Evolutionary conservation across 2,329 filamentous ascomycete genomes (phyloP).

Genomic region (Fusarium sp.): DNA sequence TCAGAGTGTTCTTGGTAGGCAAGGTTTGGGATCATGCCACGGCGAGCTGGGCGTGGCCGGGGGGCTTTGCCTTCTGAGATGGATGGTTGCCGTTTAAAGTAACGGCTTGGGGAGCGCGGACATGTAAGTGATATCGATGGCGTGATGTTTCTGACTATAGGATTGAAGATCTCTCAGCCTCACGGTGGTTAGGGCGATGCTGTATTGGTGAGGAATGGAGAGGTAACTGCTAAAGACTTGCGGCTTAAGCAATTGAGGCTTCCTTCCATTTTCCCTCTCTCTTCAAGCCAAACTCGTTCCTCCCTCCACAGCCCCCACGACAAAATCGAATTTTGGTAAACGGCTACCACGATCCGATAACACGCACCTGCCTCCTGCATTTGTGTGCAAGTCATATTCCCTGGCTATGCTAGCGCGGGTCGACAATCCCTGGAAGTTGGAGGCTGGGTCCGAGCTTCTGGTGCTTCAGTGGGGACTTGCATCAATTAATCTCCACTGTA

Average conservation of each 20-base stretch:
- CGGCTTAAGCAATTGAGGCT: background rate
- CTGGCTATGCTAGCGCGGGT: constrained; percentile 25
- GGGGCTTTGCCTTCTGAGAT: constrained; percentile 14
- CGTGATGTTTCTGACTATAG: constrained; percentile 28
- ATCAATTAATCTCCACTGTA: constrained; percentile 24
- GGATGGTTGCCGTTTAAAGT: constrained; percentile 21
- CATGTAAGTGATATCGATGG: constrained; percentile 21
- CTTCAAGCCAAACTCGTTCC: constrained; percentile 3
- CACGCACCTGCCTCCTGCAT: constrained; percentile 36
- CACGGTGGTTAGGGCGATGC: background rate
- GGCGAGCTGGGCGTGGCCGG: constrained; percentile 30
- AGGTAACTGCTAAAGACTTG: background rate
- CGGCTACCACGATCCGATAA: constrained; percentile 32
- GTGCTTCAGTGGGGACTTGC: constrained; percentile 25
- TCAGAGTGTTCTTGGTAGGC: constrained; percentile 38
- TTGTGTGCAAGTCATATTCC: constrained; percentile 38
- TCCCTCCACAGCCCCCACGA: constrained; percentile 21
- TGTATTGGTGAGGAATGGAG: background rate
- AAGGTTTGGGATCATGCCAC: constrained; percentile 48
- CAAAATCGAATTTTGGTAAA: constrained; percentile 25
- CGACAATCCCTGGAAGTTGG: constrained; percentile 25
- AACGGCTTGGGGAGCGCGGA: constrained; percentile 10
- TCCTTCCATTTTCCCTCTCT: background rate
- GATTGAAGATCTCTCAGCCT: constrained; percentile 28
- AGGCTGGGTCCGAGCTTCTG: constrained; percentile 32